Evolutionary conservation across 225 moss, liverwort and hornwort genomes (phyloP).

Genomic region (Marchantia paleacea): DNA sequence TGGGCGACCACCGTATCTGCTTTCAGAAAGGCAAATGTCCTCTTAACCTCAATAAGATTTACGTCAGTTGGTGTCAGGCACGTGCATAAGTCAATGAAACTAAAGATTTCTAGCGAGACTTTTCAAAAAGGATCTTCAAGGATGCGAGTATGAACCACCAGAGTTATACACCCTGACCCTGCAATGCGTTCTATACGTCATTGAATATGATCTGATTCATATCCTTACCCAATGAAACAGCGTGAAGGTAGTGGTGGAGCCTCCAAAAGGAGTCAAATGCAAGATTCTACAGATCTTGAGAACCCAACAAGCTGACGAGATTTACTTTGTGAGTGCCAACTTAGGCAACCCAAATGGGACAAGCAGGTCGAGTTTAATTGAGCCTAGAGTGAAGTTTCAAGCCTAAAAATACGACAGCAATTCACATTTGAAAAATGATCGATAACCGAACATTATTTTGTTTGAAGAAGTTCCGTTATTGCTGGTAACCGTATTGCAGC

Average conservation of each 20-base stretch:
- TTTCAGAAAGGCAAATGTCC: conserved; percentile 40
- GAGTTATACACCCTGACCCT: not conserved
- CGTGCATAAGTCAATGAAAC: not conserved
- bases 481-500: no score
- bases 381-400: not conserved
- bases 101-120: not conserved
- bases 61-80: not conserved
- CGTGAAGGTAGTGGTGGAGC: conserved; percentile 48
- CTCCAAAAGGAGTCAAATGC: conserved; percentile 42
- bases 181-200: not conserved
- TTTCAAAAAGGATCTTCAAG: not conserved
- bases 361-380: not conserved
- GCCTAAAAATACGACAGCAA: no score
- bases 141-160: not conserved
- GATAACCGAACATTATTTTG: no score
- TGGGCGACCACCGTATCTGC: conserved; percentile 41
- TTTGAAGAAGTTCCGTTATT: no score
- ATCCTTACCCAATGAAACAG: conserved; percentile 16
- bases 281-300: conserved; percentile 42
- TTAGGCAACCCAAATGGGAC: no score
- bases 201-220: not conserved
- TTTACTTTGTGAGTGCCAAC: conserved; percentile 37
- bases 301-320: conserved; percentile 45
- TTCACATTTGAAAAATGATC: no score
- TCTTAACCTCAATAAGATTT: not conserved